Conservation (phyloP, 2,329 filamentous ascomycete genomes). For the Aspergillus novoparasiticus region DNA sequence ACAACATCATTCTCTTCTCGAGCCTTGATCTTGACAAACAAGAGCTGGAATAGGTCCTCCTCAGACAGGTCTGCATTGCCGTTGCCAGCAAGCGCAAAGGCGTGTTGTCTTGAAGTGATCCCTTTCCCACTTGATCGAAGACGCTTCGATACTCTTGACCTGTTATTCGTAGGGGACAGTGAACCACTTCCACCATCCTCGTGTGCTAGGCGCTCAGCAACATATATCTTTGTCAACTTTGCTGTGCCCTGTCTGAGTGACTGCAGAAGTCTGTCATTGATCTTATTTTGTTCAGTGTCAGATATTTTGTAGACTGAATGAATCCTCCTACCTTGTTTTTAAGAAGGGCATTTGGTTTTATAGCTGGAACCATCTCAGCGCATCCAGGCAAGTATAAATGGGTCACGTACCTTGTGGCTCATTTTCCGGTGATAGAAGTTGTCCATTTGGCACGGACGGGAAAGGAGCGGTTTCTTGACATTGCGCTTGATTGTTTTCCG, state of each 20-base stretch:
- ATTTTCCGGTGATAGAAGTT: conserved; percentile 1
- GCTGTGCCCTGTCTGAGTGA: background rate
- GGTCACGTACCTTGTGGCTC: background rate
- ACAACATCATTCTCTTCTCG: conserved; percentile 37
- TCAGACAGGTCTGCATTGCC: conserved; percentile 28
- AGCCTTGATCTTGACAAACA: conserved; percentile 36
- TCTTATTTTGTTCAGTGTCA: background rate
- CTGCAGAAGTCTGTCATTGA: background rate
- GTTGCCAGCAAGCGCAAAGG: background rate
- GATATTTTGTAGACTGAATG: background rate
- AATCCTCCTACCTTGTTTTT: background rate
- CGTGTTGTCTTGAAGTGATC: background rate
- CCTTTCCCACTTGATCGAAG: conserved; percentile 13
- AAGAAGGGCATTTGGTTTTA: too few species aligned
- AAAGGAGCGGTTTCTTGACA: background rate
- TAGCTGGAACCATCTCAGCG: background rate
- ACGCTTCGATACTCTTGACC: conserved; percentile 20
- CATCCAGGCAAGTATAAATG: background rate
- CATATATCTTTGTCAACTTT: background rate
- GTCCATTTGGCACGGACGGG: background rate
- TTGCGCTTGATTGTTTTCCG: background rate
- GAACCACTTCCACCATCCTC: background rate
- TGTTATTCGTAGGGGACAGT: conserved; percentile 4
- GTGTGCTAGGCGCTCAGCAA: background rate
- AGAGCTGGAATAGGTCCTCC: conserved; percentile 38